Evolutionary conservation across 1,284 basidiomycete species (phyloP), one percentile per base, ranked within the genome.

Genomic region (Leccinum laetum): DNA sequence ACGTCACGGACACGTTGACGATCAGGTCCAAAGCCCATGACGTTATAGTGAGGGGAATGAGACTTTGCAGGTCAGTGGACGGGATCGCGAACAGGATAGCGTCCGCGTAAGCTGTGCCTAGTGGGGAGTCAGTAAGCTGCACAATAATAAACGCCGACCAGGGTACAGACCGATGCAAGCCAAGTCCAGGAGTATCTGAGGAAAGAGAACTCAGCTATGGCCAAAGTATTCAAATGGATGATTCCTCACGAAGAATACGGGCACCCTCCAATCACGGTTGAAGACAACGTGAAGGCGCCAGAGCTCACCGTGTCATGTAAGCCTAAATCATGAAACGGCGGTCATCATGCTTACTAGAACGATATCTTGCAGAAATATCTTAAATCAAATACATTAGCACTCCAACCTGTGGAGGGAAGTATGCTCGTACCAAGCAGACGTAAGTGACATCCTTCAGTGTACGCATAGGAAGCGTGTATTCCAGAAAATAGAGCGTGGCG

Each of bases 221-320:
- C 13, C 18, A 6, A 55, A 46, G n/a, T 5, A 64, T 9, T 14
- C 6, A 49, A 10, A 4, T 16, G 5, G 8, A 44, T 2, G 5
- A 5, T 21, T 55, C 5, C 69, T 63, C 53, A 69, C 68, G 8
- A 69, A 69, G 24, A 61, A 18, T 32, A 69, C 10, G 5, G 64
- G 56, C 3, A 69, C 24, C 24, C 52, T 70, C 68, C 68, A 69
- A 44, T 69, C 53, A 29, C 61, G 67, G 44, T 66, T 55, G n/a
- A 66, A 70, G 52, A 69, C 69, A 32, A 69, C 18, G 39, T 69
- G 68, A 37, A 70, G 67, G 10, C 68, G 69, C 68, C 68, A 69
- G 16, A 69, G 61, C 68, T 69, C 6, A 62, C 21, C 29, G 9
- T 8, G 9, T 6, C 29, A 24, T 2, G 58, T 66, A 5, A 70